Conservation (phyloP, 352 stramenopile genomes). For the Globisporangium orthogonon region DNA sequence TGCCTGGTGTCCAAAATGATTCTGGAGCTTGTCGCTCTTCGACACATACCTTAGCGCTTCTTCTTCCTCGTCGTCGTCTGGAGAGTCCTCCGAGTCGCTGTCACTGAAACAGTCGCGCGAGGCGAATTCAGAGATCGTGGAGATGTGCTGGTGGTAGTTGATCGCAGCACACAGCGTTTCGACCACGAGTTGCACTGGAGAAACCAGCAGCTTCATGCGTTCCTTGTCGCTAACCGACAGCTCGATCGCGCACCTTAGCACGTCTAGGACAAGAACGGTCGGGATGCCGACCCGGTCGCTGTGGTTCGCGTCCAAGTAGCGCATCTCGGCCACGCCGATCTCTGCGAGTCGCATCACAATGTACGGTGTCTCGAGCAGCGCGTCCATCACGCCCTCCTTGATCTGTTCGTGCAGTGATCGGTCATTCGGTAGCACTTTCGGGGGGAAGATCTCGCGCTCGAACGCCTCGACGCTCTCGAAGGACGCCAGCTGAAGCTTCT, state of each 20-base stretch:
- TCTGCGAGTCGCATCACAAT: conserved; percentile 43
- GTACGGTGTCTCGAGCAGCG: conserved; percentile 43
- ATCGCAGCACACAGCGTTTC: conserved; percentile 60
- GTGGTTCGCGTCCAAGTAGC: conserved; percentile 59
- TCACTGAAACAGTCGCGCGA: conserved; percentile 73
- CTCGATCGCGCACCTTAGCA: conserved; percentile 53
- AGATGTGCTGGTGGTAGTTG: conserved; percentile 74
- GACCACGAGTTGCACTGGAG: conserved; percentile 39
- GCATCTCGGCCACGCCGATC: conserved; percentile 51
- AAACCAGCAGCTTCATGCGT: conserved; percentile 42
- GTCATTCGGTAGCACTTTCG: conserved; percentile 41
- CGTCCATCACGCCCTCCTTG: conserved; percentile 38
- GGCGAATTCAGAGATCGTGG: conserved; percentile 66
- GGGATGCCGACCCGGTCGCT: conserved; percentile 38
- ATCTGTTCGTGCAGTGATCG: conserved; percentile 47
- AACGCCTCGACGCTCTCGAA: conserved; percentile 70
- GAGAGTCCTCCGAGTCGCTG: conserved; percentile 51
- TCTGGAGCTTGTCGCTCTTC: conserved; percentile 6
- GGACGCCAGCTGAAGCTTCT: conserved; percentile 56
- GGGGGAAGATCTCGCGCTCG: conserved; percentile 60
- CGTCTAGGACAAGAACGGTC: conserved; percentile 42
- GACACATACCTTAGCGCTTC: conserved; percentile 6
- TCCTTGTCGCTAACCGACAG: conserved; percentile 28
- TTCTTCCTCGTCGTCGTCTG: conserved; percentile 22
- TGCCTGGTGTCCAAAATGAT: conserved; percentile 5